Evolutionary conservation across 441 rosid genomes (phyloP).

Genomic region (Kokia cookei): DNA sequence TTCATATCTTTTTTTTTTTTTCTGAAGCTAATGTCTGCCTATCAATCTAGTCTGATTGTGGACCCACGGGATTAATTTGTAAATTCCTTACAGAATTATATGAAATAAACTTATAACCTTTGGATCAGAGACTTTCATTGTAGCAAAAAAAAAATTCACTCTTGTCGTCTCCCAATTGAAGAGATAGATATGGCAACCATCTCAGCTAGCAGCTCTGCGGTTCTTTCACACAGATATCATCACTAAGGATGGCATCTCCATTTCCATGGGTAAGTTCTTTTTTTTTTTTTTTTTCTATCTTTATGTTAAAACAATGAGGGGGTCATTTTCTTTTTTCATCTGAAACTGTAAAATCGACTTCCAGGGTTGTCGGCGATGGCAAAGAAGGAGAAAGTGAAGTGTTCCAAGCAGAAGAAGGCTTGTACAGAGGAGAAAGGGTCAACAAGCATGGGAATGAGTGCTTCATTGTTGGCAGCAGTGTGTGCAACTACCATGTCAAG

Average conservation of each 20-base stretch:
- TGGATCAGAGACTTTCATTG: not conserved
- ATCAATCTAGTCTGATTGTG: conserved; percentile 12
- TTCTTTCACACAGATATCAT: conserved; percentile 35
- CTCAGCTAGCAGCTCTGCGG: conserved; percentile 27
- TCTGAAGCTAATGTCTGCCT: conserved; percentile 17
- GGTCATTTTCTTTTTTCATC: not conserved
- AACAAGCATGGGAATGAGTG: conserved; percentile 32
- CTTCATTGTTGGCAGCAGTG: conserved; percentile 45
- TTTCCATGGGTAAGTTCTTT: conserved; percentile 42
- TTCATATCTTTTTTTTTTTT: too few relatives aligned
- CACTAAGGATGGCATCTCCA: conserved; percentile 29
- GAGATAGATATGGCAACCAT: conserved; percentile 34
- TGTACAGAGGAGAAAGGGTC: conserved; percentile 18
- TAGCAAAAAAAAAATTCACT: not conserved
- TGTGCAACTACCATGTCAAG: conserved; percentile 43
- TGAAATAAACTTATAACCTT: not conserved
- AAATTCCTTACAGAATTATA: not conserved
- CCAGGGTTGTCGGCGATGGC: conserved; percentile 56
- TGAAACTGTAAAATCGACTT: not conserved
- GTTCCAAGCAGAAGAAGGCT: conserved; percentile 36
- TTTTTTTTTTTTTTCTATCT: not conserved
- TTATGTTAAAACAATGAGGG: too few relatives aligned
- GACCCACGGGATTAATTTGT: conserved; percentile 2
- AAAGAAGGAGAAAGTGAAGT: conserved; percentile 52
- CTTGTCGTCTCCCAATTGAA: not conserved